Evolutionary conservation across 768 basidiomycete genomes (phyloP).

Genomic region (Amanita inopinata): DNA sequence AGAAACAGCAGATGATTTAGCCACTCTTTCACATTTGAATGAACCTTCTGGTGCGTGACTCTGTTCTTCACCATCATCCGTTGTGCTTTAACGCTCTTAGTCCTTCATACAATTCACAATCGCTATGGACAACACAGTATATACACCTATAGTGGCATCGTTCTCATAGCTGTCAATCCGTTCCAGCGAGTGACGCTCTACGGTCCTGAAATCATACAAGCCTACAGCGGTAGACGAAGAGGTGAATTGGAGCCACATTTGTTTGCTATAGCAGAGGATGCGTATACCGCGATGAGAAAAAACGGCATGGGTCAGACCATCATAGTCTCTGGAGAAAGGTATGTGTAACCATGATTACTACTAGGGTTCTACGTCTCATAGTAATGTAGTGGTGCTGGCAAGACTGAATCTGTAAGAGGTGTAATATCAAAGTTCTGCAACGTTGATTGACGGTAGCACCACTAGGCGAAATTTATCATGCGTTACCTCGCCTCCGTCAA

Average conservation of each 20-base stretch:
- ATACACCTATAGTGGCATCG: slow-evolving; percentile 98
- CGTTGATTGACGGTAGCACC: neutral
- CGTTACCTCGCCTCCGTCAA: slow-evolving; percentile 98
- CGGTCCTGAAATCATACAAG: slow-evolving; percentile 94
- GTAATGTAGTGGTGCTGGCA: slow-evolving; percentile 84
- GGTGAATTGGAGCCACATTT: slow-evolving; percentile 96
- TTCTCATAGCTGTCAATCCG: slow-evolving; percentile 97
- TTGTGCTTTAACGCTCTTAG: slow-evolving; percentile 27
- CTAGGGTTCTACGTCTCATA: slow-evolving; percentile 12
- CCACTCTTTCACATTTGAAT: slow-evolving; percentile 95
- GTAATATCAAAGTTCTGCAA: neutral
- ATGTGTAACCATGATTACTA: slow-evolving; percentile 15
- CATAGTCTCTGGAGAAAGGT: slow-evolving; percentile 98
- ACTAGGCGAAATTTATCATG: slow-evolving; percentile 97
- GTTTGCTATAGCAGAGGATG: slow-evolving; percentile 99
- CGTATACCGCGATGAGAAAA: slow-evolving; percentile 93
- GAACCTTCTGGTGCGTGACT: slow-evolving; percentile 78
- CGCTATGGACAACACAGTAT: slow-evolving; percentile 96
- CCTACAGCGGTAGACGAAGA: slow-evolving; percentile 84
- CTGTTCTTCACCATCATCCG: neutral
- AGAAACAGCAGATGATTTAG: slow-evolving; percentile 96
- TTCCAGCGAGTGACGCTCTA: slow-evolving; percentile 97
- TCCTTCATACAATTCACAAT: slow-evolving; percentile 93
- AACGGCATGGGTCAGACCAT: slow-evolving; percentile 96
- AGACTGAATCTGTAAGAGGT: slow-evolving; percentile 84